Evolutionary conservation across 192 early-diverging fungal species (phyloP).

Genomic region (Geranomyces michiganensis): DNA sequence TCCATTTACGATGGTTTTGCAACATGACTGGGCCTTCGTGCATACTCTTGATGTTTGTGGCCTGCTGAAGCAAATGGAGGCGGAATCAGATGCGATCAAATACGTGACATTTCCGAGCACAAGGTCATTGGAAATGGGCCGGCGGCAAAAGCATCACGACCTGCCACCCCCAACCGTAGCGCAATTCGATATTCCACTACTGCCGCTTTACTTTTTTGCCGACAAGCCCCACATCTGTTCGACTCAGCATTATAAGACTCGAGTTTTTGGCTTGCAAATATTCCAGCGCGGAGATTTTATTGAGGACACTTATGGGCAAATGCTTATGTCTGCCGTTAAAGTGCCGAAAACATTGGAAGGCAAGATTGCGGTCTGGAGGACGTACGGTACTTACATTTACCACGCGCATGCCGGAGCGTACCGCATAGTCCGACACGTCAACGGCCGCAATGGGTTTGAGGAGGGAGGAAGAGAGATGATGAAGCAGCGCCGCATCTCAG

Average conservation of each 20-base stretch:
- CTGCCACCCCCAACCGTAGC: background rate
- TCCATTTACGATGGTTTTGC: conserved; percentile 32
- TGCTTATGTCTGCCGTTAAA: conserved; percentile 34
- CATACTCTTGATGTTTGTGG: background rate
- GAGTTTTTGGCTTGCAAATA: conserved; percentile 24
- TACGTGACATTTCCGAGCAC: conserved; percentile 31
- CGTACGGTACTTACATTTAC: conserved; percentile 34
- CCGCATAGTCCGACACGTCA: conserved; percentile 17
- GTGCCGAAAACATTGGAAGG: conserved; percentile 5
- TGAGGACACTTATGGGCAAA: conserved; percentile 46
- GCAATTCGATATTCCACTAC: conserved; percentile 24
- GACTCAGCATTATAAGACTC: conserved; percentile 31
- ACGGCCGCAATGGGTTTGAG: conserved; percentile 24
- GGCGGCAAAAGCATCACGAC: background rate
- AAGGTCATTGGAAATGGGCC: conserved; percentile 27
- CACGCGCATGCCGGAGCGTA: conserved; percentile 28
- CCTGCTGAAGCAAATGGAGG: conserved; percentile 15
- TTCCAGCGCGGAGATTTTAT: conserved; percentile 50
- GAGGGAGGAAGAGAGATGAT: background rate
- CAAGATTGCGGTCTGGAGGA: conserved; percentile 20
- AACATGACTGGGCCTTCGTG: conserved; percentile 46
- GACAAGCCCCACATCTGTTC: conserved; percentile 39
- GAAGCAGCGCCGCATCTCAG: background rate
- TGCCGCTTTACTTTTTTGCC: conserved; percentile 42
- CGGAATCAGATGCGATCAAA: conserved; percentile 14